Percentiles rank a stretch among this genome's conserved stretches.
Conservation (phyloP, 2,329 filamentous ascomycete genomes). For the Microsporum canis region DNA sequence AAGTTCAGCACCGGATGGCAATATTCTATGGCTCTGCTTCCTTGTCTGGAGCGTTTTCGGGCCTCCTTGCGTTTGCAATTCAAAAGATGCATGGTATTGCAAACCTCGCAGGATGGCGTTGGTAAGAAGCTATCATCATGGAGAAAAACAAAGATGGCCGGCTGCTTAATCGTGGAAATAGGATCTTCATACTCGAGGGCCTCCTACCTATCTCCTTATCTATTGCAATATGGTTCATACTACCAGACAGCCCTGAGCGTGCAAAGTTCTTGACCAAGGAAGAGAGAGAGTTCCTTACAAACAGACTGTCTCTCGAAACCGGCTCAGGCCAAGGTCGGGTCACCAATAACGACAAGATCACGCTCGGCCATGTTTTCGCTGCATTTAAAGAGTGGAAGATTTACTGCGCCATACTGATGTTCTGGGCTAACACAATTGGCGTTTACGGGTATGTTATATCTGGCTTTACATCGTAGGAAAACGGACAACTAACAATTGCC, state of each 20-base stretch:
- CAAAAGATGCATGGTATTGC: conserved; percentile 34
- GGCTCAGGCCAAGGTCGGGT: conserved; percentile 15
- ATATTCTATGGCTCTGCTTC: conserved; percentile 22
- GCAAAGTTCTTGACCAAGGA: conserved; percentile 46
- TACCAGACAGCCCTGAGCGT: conserved; percentile 54
- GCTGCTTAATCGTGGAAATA: not conserved
- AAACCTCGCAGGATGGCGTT: conserved; percentile 36
- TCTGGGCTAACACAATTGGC: conserved; percentile 17
- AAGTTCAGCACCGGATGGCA: conserved; percentile 21
- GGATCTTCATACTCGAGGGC: conserved; percentile 41
- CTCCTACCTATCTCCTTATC: conserved; percentile 41
- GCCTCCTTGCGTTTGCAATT: conserved; percentile 41
- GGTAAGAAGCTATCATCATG: conserved; percentile 18
- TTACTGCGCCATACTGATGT: conserved; percentile 22
- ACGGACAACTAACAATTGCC: conserved; percentile 12
- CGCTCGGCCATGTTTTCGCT: conserved; percentile 36
- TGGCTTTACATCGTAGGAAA: conserved; percentile 7
- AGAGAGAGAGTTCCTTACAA: conserved; percentile 29
- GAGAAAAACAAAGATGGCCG: not conserved
- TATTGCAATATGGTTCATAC: conserved; percentile 45
- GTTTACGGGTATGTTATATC: conserved; percentile 15
- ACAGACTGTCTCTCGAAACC: conserved; percentile 21
- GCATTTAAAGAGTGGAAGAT: conserved; percentile 41
- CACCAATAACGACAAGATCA: conserved; percentile 22
- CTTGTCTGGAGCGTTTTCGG: conserved; percentile 36